Base-by-base conservation (phyloP, 495 filamentous ascomycete genomes). In the Staphylotrichum tortipilum region DNA sequence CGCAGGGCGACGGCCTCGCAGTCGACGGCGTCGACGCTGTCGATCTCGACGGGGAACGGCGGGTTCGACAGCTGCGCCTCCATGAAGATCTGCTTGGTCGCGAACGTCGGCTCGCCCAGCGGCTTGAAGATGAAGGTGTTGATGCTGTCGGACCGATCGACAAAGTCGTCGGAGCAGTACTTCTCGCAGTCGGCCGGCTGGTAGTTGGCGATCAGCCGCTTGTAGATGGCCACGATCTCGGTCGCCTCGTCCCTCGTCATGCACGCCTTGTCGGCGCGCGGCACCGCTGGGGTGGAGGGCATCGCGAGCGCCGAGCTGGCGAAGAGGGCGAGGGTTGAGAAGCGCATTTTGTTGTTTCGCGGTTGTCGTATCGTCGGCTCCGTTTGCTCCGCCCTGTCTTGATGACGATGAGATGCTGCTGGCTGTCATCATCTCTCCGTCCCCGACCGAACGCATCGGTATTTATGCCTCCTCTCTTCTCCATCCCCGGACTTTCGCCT, bases 91-190 rank as follows among this genome's bases (percentile, higher is more conserved):
- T 61, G 49, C 56, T 65, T 65, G 56, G 60, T 64, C 31, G 55
- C 59, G 44, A 65, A 65, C n/a, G 62, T 65, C 33, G 56, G 58
- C 48, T 53, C 48, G 44, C 60, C 62, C 12, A 65, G 58, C 31
- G 62, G 60, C 43, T 48, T 35, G 62, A 58, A 56, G 50, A 62
- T 65, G 62, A 67, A 61, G 54, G 62, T 62, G 62, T 65, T 65
- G 62, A 67, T 67, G 62, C 64, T 64, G 55, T 65, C 60, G 38
- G 60, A 63, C 29, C 58, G 49, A 58, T 67, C 58, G 50, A 59
- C 62, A 28, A 67, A 67, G 44, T 53, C 54, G 21, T 53, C 52
- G 45, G 62, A 60, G 52, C 58, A 63, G 60, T 67, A 67, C 60
- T 65, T 67, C 28, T 55, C 60, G 58, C 59, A 59, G 44, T 58